Percentiles rank a stretch among this genome's conserved stretches.
Evolutionary conservation across 2,329 filamentous ascomycete genomes (phyloP).

Genomic region (Neopestalotiopsis rosae): DNA sequence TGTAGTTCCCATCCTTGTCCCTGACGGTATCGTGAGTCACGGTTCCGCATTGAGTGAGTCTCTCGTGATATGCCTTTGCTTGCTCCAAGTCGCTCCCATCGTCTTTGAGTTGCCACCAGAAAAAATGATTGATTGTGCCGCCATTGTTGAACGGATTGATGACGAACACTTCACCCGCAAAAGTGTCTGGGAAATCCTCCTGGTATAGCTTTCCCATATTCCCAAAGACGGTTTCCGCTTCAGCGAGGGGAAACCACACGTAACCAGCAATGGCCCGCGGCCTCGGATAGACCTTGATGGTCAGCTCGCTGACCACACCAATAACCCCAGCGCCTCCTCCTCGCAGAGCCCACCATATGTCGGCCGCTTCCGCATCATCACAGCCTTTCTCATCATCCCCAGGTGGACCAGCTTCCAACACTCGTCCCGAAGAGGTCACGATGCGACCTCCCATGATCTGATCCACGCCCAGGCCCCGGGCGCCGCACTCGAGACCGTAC

Average conservation of each 20-base stretch:
- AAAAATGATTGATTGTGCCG: conserved; percentile 18
- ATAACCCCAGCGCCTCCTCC: conserved; percentile 18
- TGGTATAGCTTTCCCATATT: conserved; percentile 14
- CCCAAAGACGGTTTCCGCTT: conserved; percentile 15
- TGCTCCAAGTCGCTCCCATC: conserved; percentile 14
- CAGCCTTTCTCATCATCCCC: neutral
- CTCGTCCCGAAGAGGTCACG: conserved; percentile 15
- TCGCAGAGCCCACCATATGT: conserved; percentile 16
- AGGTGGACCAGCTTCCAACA: neutral
- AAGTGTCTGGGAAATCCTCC: conserved; percentile 13
- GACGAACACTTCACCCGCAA: conserved; percentile 18
- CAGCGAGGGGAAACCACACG: conserved; percentile 16
- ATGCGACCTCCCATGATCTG: conserved; percentile 19
- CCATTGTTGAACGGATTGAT: conserved; percentile 16
- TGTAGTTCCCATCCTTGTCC: conserved; percentile 1
- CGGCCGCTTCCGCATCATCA: neutral
- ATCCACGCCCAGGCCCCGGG: conserved; percentile 16
- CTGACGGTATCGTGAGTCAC: conserved; percentile 14
- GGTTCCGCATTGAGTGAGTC: conserved; percentile 15
- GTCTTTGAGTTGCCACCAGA: conserved; percentile 18
- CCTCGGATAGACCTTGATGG: conserved; percentile 16
- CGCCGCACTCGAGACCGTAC: conserved; percentile 17
- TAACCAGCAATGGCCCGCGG: conserved; percentile 15
- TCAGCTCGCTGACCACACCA: conserved; percentile 20
- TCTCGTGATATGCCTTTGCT: conserved; percentile 15